Conservation (phyloP, 495 filamentous ascomycete species). For the Staphylotrichum tortipilum region DNA sequence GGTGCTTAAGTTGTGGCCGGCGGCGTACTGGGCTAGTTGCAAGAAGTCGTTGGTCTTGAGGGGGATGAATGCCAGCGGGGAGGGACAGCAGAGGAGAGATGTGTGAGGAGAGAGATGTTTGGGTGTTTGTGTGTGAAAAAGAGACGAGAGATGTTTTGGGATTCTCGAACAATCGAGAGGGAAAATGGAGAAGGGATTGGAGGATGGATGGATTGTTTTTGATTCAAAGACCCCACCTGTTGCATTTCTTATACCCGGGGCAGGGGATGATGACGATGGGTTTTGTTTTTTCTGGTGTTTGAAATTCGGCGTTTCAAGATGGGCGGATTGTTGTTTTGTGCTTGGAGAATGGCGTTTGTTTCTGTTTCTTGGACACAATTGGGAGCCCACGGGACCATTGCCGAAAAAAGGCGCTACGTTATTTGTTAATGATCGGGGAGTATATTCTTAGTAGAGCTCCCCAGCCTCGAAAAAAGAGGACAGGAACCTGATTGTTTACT, state of each 20-base stretch:
- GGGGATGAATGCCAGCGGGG: background rate
- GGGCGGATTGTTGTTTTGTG: background rate
- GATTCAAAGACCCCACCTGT: conserved; percentile 3
- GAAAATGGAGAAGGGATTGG: too few relatives aligned
- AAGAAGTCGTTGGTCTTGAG: conserved; percentile 28
- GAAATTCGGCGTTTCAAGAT: background rate
- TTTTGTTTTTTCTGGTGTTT: background rate
- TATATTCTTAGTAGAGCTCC: background rate
- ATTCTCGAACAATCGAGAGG: too few relatives aligned
- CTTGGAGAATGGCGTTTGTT: background rate
- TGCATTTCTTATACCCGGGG: conserved; percentile 8
- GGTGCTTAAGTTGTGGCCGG: conserved; percentile 56
- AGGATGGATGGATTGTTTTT: background rate
- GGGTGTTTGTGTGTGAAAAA: too few relatives aligned
- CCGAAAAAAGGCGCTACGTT: background rate
- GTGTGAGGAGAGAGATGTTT: background rate
- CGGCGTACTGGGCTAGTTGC: conserved; percentile 44
- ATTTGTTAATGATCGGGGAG: conserved; percentile 1
- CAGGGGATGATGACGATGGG: background rate
- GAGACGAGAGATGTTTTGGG: too few relatives aligned
- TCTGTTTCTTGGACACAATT: background rate
- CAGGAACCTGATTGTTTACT: too few relatives aligned
- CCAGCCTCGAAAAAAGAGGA: background rate
- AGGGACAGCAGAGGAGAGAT: background rate
- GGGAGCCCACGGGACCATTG: too few relatives aligned